phyloP scores from a whole-genome alignment of 2,329 filamentous ascomycete species.

The Diaporthe australafricana region DNA sequence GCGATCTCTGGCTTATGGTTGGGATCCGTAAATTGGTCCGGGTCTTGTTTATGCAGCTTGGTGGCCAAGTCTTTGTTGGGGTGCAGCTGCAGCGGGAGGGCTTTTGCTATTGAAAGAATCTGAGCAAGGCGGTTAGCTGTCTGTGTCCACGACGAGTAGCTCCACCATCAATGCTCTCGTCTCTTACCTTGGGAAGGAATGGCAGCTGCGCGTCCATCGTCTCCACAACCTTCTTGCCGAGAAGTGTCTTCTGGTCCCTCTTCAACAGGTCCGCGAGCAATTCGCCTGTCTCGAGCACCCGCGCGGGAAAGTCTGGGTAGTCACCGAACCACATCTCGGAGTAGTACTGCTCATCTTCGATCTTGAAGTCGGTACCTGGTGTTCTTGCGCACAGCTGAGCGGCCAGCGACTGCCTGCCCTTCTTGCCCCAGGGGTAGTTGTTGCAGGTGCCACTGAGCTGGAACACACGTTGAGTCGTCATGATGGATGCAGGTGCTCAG shows the following conservation, averaged over 20 bases:
- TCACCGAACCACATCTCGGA: constrained; percentile 82
- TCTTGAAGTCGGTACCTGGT: constrained; percentile 69
- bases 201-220: constrained; percentile 75
- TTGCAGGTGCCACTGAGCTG: constrained; percentile 62
- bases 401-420: constrained; percentile 73
- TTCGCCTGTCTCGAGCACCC: constrained; percentile 71
- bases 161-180: rapidly evolving
- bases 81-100: constrained; percentile 80
- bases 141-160: background rate
- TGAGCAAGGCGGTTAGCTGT: constrained; percentile 39
- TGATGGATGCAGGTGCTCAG: background rate
- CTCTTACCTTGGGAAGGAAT: constrained; percentile 74
- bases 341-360: constrained; percentile 74
- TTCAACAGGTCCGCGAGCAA: constrained; percentile 74
- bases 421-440: constrained; percentile 79
- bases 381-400: constrained; percentile 75
- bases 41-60: constrained; percentile 72
- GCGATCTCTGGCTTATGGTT: constrained; percentile 89
- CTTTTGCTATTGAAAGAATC: constrained; percentile 80
- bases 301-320: constrained; percentile 77
- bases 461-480: constrained; percentile 49
- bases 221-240: constrained; percentile 71
- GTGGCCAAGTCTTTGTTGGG: constrained; percentile 76
- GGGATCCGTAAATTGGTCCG: constrained; percentile 74
- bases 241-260: constrained; percentile 68